Percentiles rank a stretch among this genome's conserved stretches.
phyloP scores from a whole-genome alignment of 192 early-diverging fungal species.

The Backusella tuberculispora region DNA sequence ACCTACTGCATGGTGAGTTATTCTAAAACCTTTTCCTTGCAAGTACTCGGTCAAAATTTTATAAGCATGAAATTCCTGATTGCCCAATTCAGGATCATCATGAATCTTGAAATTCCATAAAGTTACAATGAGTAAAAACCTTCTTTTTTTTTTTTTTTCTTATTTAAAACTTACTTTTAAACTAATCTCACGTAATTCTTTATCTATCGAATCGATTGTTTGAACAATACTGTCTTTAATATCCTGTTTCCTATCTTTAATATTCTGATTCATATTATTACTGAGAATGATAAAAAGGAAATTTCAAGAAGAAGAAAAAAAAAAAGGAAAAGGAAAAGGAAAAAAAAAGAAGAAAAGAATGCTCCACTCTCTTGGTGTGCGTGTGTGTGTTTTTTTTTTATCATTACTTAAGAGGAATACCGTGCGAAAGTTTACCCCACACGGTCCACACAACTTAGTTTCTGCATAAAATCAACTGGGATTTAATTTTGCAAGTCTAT shows the following conservation, averaged over 20 bases:
- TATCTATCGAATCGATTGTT: constrained; percentile 16
- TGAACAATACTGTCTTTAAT: constrained; percentile 25
- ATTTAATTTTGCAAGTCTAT: neutral
- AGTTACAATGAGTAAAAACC: neutral
- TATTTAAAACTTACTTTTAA: constrained; percentile 37
- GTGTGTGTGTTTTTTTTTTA: no score
- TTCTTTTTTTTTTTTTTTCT: no score
- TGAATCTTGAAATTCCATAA: constrained; percentile 47
- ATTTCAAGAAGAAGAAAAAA: neutral
- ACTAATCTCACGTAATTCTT: constrained; percentile 49
- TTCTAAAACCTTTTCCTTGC: constrained; percentile 60
- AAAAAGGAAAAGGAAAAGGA: neutral
- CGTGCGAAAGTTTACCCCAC: constrained; percentile 14
- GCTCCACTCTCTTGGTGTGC: neutral
- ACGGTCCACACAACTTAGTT: neutral
- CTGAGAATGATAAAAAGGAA: neutral
- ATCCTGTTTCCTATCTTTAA: constrained; percentile 14
- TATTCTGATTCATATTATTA: neutral
- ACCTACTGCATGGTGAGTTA: constrained; percentile 61
- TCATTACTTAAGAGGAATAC: neutral
- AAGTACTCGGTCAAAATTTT: constrained; percentile 67
- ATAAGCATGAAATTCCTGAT: constrained; percentile 65
- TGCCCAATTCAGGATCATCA: constrained; percentile 59
- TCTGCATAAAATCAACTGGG: constrained; percentile 4
- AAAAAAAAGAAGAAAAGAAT: neutral